Evolutionary conservation across 495 filamentous ascomycete genomes (phyloP), one percentile per base, ranked within the genome.

Genomic region (Penicillium odoratum): DNA sequence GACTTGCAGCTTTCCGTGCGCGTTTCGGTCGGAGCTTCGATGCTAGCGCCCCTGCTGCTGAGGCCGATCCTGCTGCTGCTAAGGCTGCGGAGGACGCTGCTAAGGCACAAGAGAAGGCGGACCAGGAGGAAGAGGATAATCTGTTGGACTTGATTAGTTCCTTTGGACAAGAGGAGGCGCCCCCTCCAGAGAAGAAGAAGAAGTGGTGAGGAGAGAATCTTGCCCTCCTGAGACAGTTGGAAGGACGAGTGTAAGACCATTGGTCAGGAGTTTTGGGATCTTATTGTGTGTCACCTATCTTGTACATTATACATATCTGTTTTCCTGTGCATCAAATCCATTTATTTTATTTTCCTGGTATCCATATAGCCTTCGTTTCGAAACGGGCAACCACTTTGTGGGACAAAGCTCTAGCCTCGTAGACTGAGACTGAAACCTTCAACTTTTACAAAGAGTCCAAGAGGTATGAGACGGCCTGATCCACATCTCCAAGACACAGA

Each of bases 11-110:
- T 36, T 98, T 98, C 79, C 79, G 94, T 51, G 80, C 81, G 58
- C 82, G 86, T 55, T 98, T 91, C 79, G 94, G 94, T 28, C 75
- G 90, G 25, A 85, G 84, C 25, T 98, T 86, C 80, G 94, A 98
- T 79, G 79, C 79, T 25, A 83, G 76, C 54, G 70, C 69, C 48
- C 61, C 66, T 16, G 63, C 51, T 44, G 66, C 63, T 13, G 71
- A 57, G 40, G 21, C 56, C 40, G 58, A 54, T 9, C 59, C 62
- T 43, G 71, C 69, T 21, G 65, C 67, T 16, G 64, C 68, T 36
- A 64, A 69, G 58, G 73, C 67, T 2, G 64, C 50, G 58, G 66
- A 64, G 56, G 73, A 65, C 51, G 70, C 64, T 55, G 63, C 69
- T 51, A 61, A 69, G 55, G 70, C 63, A 15, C 61, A 70, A 61